Base-by-base conservation (phyloP, 495 filamentous ascomycete genomes). In the Copromyces sp. region DNA sequence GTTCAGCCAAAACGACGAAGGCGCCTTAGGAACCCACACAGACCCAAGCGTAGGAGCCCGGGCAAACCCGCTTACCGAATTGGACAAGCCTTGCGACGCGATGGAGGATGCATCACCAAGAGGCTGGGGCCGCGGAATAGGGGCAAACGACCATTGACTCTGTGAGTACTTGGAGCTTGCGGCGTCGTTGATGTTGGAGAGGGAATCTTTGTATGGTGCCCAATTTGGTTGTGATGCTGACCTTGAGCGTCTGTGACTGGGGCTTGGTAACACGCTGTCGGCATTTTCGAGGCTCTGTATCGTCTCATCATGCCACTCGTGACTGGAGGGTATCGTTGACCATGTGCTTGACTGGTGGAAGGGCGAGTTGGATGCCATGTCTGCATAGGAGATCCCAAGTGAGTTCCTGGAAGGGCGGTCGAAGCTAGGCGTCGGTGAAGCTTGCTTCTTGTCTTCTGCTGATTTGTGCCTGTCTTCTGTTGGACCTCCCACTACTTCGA, bases 331-430 rank as follows among this genome's bases (percentile, higher is more conserved):
- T 68, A 69, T 69, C n/a, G 65, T 73, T 37, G 75, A 76, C 75
- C 73, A 77, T 11, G 75, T 75, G 35, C 37, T 70, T 0, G 77
- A 79, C 8, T 70, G 71, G 9, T 75, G 75, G 69, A 80, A 76
- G 0, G 74, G 77, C 39, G 71, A 71, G 24, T 72, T 75, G 9
- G 76, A 68, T 14, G 75, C 45, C 9, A 80, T 73, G 16, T 82
- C 80, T 44, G 74, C 74, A 69, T 81, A 82, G n/a, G 77, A 77
- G 39, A 83, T 81, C 8, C 79, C 79, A 3, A 81, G 73, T 11
- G 78, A 78, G 69, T 79, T 78, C 38, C 74, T 74, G 16, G 72
- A 16, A 2, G 53, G 53, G 24, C 53, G 53, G 53, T 65, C 32
- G 29, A 65, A 65, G 53, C 53, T 65, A 8, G 53, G 29, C 14